Evolutionary conservation across 495 filamentous ascomycete species (phyloP).

Genomic region (Umbilicaria muhlenbergii): DNA sequence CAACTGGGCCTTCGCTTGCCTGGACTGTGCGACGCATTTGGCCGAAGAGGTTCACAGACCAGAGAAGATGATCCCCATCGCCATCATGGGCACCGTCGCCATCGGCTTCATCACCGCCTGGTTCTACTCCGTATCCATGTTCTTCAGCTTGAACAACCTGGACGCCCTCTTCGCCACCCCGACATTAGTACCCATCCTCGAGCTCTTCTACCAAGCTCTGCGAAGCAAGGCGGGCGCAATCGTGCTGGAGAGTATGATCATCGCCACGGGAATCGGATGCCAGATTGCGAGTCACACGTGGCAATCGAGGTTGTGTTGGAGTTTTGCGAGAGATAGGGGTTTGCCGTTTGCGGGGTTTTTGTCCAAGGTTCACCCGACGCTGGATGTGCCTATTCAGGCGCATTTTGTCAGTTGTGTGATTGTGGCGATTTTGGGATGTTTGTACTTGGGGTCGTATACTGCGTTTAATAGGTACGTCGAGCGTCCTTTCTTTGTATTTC

Average conservation of each 20-base stretch:
- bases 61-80: conserved; percentile 27
- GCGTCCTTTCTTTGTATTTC: neutral
- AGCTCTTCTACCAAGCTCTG: conserved; percentile 41
- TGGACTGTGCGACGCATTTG: conserved; percentile 47
- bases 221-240: conserved; percentile 36
- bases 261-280: conserved; percentile 39
- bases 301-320: conserved; percentile 44
- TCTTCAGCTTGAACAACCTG: conserved; percentile 42
- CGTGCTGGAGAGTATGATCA: conserved; percentile 35
- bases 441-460: conserved; percentile 37
- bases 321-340: conserved; percentile 42
- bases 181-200: conserved; percentile 40
- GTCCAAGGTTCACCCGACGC: conserved; percentile 28
- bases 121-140: conserved; percentile 39
- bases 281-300: conserved; percentile 40
- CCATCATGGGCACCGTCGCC: conserved; percentile 41
- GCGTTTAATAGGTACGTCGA: conserved; percentile 35
- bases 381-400: conserved; percentile 38
- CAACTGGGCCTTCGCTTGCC: conserved; percentile 44
- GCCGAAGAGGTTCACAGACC: conserved; percentile 43
- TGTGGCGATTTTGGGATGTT: conserved; percentile 32
- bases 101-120: conserved; percentile 44
- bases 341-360: conserved; percentile 32
- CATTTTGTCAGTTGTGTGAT: conserved; percentile 33
- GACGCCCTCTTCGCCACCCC: conserved; percentile 25